Evolutionary conservation across 176 grass and related monocot genomes (phyloP), one percentile per base, ranked within the genome.

Genomic region (Hordeum marinum): DNA sequence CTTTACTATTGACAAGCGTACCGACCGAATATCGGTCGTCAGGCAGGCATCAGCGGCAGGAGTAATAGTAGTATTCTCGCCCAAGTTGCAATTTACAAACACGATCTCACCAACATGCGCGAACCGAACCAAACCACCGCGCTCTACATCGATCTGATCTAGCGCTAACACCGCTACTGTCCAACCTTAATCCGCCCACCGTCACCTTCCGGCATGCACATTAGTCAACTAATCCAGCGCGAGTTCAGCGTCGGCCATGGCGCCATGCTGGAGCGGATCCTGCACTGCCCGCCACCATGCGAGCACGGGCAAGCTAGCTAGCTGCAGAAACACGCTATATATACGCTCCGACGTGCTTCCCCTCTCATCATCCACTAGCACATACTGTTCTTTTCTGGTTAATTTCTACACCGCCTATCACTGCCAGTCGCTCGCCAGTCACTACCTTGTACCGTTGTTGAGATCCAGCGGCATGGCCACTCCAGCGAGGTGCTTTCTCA

Each of bases 191-290:
- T 57, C 68, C 58, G 76, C 82, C 88, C 70, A 81, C 82, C 83
- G 70, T 10, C 87, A 62, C 48, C 72, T 46, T 58, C 54, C 21
- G 18, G 73, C 32, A 6, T 24, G 78, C 75, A 23, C 34, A 62
- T 83, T 90, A 90, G 84, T 90, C 80, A 83, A 84, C 79, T 23
- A n/a, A 45, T 88, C 88, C 90, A 88, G 87, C 90, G 41, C 42
- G 78, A 65, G 72, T 72, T 81, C 55, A 54, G 77, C 63, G 21
- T 46, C 55, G 45, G 11, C 43, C 43, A 48, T 5, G 45, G 45
- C 13, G 46, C 46, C 46, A 52, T 52, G 48, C 48, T 52, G 48
- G n/a, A n/a, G n/a, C n/a, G n/a, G 48, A 52, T 52, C 48, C 48
- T 52, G 48, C 48, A 18, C 17, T 52, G 48, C 29, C 29, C 29